phyloP scores from a whole-genome alignment of 768 basidiomycete species.

The Leccinum broughii region DNA sequence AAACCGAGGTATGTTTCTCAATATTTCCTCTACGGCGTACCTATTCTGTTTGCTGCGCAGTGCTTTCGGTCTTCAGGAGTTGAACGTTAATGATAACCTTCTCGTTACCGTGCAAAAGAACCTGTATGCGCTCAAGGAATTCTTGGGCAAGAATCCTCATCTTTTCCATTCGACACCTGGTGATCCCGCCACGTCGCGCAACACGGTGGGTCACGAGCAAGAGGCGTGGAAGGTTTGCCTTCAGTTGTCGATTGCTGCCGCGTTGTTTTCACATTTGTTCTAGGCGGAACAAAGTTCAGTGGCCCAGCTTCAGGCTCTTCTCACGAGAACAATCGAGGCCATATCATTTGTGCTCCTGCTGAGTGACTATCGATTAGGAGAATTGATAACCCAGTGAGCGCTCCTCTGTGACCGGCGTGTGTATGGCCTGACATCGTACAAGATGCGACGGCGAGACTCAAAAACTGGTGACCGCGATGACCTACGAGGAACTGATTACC shows the following conservation, averaged over 20 bases:
- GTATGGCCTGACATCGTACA: slow-evolving; percentile 9
- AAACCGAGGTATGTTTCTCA: slow-evolving; percentile 49
- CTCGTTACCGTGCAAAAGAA: slow-evolving; percentile 79
- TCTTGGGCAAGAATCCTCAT: slow-evolving; percentile 79
- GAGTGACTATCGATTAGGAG: slow-evolving; percentile 86
- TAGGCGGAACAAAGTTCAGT: slow-evolving; percentile 84
- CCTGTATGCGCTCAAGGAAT: slow-evolving; percentile 70
- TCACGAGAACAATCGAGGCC: slow-evolving; percentile 89
- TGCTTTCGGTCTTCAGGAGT: slow-evolving; percentile 47
- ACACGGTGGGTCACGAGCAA: slow-evolving; percentile 62
- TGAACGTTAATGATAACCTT: slow-evolving; percentile 60
- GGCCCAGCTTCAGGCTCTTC: slow-evolving; percentile 69
- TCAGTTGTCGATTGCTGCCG: neutral
- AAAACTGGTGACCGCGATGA: slow-evolving; percentile 64
- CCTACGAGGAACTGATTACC: slow-evolving; percentile 87
- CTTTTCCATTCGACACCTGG: slow-evolving; percentile 82
- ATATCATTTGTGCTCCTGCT: slow-evolving; percentile 91
- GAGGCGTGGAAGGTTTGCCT: slow-evolving; percentile 82
- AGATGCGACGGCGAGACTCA: slow-evolving; percentile 79
- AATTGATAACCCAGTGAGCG: slow-evolving; percentile 77
- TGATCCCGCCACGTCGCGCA: slow-evolving; percentile 58
- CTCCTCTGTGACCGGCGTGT: neutral
- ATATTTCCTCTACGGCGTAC: neutral
- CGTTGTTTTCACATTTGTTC: slow-evolving; percentile 15
- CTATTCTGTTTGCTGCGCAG: slow-evolving; percentile 30